Evolutionary conservation across 345 rosid species (phyloP).

Genomic region (Citrus cavaleriei): DNA sequence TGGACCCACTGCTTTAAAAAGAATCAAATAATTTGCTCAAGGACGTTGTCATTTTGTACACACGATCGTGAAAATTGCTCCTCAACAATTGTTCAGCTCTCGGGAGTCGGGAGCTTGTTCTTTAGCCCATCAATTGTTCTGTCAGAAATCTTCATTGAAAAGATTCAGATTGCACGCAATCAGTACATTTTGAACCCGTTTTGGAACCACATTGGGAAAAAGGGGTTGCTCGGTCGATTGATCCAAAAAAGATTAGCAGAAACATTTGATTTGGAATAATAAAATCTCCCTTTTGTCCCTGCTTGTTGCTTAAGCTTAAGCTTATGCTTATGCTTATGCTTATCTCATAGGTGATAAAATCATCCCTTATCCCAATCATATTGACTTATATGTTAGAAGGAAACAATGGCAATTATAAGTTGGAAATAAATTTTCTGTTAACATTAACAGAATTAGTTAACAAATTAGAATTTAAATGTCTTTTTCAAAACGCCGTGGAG

Average conservation of each 20-base stretch:
- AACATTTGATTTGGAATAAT: too few species aligned
- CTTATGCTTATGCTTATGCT: too few species aligned
- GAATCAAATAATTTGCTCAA: background rate
- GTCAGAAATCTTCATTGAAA: slow-evolving; percentile 6
- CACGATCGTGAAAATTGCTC: background rate
- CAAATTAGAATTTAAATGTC: too few species aligned
- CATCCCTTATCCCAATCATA: slow-evolving; percentile 78
- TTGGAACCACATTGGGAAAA: too few species aligned
- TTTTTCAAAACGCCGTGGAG: fast-evolving
- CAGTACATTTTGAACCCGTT: background rate
- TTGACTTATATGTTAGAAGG: too few species aligned
- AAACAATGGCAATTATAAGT: too few species aligned
- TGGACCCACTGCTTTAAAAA: background rate
- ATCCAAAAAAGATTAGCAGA: too few species aligned
- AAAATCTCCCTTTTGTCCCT: background rate
- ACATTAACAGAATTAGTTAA: too few species aligned
- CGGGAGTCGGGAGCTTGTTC: background rate
- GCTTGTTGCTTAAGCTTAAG: background rate
- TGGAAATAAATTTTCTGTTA: too few species aligned
- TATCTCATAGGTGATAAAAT: background rate
- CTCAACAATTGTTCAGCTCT: background rate
- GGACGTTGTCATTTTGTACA: background rate
- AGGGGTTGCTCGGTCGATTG: too few species aligned
- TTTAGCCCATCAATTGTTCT: background rate
- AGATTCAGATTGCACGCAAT: background rate